Evolutionary conservation across 768 basidiomycete genomes (phyloP).

Genomic region (Suillus hirtellus): DNA sequence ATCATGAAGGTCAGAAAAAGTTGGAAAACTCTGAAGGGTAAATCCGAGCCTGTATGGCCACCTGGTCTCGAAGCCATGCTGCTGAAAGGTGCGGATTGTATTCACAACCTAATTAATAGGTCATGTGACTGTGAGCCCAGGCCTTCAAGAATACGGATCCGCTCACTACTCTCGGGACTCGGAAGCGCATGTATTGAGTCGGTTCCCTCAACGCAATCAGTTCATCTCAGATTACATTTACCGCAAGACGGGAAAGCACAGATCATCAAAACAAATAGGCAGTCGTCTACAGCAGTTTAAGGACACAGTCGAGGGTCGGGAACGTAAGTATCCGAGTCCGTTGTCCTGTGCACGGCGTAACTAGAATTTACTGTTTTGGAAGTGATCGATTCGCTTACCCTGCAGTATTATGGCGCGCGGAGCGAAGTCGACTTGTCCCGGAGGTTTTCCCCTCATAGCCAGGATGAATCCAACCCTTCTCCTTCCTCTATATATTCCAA

Average conservation of each 20-base stretch:
- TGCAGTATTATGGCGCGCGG: slow-evolving; percentile 30
- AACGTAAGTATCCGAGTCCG: slow-evolving; percentile 47
- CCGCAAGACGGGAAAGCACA: slow-evolving; percentile 63
- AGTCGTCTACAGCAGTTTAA: slow-evolving; percentile 78
- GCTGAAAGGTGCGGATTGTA: slow-evolving; percentile 57
- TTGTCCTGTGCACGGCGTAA: slow-evolving; percentile 1
- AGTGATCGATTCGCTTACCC: slow-evolving; percentile 36
- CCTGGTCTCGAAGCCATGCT: slow-evolving; percentile 75
- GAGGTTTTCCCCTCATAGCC: slow-evolving; percentile 19
- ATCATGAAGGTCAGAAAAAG: slow-evolving; percentile 69
- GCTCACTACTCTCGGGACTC: slow-evolving; percentile 56
- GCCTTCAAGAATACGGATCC: slow-evolving; percentile 68
- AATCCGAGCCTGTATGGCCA: slow-evolving; percentile 74
- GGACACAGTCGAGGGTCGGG: slow-evolving; percentile 71
- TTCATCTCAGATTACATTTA: slow-evolving; percentile 81
- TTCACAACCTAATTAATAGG: slow-evolving; percentile 12
- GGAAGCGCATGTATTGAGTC: slow-evolving; percentile 64
- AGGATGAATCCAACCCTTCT: slow-evolving; percentile 16
- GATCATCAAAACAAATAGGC: slow-evolving; percentile 79
- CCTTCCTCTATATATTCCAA: slow-evolving; percentile 29
- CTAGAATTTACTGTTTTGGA: slow-evolving; percentile 24
- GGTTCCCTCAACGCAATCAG: slow-evolving; percentile 77
- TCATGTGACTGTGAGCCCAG: slow-evolving; percentile 36
- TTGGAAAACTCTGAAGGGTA: slow-evolving; percentile 72
- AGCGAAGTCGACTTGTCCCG: slow-evolving; percentile 23